A percentile compares a stretch with the other conserved stretches of the same genome.
phyloP scores from a whole-genome alignment of 805 yeast species.

The Saturnispora besseyi region DNA sequence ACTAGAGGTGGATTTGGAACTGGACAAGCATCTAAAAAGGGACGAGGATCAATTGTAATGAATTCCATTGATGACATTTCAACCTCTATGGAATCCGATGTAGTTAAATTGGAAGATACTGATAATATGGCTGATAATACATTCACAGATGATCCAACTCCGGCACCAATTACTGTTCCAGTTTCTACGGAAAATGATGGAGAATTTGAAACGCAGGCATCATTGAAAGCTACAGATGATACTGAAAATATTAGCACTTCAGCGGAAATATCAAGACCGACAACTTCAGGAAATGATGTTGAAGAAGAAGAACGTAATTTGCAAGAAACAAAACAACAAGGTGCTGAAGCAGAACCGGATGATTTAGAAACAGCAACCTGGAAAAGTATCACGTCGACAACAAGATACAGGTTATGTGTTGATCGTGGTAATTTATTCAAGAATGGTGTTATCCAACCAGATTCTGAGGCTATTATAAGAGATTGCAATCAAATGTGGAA shows the following conservation, averaged over 20 bases:
- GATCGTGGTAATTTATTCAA: conserved; percentile 61
- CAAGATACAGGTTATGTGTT: conserved; percentile 66
- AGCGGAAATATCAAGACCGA: background rate
- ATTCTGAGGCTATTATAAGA: conserved; percentile 63
- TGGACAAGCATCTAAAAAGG: conserved; percentile 29
- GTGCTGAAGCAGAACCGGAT: conserved; percentile 19
- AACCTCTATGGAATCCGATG: background rate
- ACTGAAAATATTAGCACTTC: background rate
- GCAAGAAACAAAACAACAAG: conserved; percentile 9
- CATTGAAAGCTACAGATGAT: background rate
- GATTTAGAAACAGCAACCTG: conserved; percentile 77
- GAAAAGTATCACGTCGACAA: conserved; percentile 74
- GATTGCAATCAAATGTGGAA: conserved; percentile 61
- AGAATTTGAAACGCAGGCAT: background rate
- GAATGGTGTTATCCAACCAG: conserved; percentile 46
- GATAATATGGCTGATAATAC: background rate
- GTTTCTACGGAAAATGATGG: background rate
- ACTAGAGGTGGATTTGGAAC: conserved; percentile 26
- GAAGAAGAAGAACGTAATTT: conserved; percentile 19
- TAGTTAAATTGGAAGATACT: background rate
- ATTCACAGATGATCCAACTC: background rate
- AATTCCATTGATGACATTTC: background rate
- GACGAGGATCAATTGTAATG: conserved; percentile 13
- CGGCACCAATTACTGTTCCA: background rate
- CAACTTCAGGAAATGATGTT: conserved; percentile 9